Percentiles rank a stretch among this genome's conserved stretches.
Evolutionary conservation across 1,139 yeast genomes (phyloP).

Genomic region (Trichomonascaceae sp.): DNA sequence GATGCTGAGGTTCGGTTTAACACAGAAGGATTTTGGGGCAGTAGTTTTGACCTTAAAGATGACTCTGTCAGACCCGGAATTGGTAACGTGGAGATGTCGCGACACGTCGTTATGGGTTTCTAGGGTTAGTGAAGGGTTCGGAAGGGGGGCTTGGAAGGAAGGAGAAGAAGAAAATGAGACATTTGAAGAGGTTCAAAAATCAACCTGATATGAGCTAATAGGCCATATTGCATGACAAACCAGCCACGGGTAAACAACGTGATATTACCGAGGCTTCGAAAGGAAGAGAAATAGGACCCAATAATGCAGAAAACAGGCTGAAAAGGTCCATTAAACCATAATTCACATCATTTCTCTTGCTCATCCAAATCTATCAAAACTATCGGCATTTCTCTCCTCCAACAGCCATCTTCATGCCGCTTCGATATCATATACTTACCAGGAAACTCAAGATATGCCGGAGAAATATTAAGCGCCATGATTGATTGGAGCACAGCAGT

Average conservation of each 20-base stretch:
- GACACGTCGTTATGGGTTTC: slow-evolving; percentile 37
- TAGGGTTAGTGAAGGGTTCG: slow-evolving; percentile 2
- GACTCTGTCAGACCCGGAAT: slow-evolving; percentile 52
- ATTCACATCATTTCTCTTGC: too few species aligned
- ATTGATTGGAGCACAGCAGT: slow-evolving; percentile 9
- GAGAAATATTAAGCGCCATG: slow-evolving; percentile 52
- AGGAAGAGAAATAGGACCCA: too few species aligned
- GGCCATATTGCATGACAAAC: too few species aligned
- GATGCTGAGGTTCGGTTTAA: slow-evolving; percentile 87
- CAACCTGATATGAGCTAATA: too few species aligned
- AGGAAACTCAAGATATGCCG: slow-evolving; percentile 59
- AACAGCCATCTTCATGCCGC: neutral
- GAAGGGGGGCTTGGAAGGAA: neutral
- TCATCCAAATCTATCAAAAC: too few species aligned
- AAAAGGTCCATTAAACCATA: too few species aligned
- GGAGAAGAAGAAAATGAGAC: neutral
- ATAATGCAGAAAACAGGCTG: too few species aligned
- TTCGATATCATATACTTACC: slow-evolving; percentile 46
- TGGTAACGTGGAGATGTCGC: slow-evolving; percentile 50
- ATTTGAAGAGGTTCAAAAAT: too few species aligned
- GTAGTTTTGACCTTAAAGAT: slow-evolving; percentile 98
- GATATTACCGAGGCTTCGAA: too few species aligned
- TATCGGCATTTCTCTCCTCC: too few species aligned
- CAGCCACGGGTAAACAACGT: too few species aligned
- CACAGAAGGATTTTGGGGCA: slow-evolving; percentile 94